Base-by-base conservation (phyloP, 176 grass and related monocot species). In the Oryza australiensis region DNA sequence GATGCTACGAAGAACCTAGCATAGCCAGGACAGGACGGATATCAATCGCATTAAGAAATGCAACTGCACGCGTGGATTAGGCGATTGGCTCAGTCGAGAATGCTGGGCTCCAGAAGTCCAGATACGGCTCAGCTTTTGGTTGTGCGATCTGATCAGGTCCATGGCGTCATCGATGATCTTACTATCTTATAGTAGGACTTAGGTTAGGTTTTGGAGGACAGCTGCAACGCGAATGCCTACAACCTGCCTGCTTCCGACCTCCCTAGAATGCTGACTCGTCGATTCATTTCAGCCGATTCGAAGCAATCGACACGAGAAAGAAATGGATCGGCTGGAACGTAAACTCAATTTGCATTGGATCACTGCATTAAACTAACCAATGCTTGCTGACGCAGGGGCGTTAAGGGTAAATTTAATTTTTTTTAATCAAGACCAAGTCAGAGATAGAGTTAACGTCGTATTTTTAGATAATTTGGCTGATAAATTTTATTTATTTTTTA, bases 181-280 rank as follows among this genome's bases (percentile, higher is more conserved):
- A 35, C 34, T 7, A 35, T 35, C 32, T 34, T 5, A 5, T n/a
- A n/a, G n/a, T n/a, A n/a, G n/a, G n/a, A n/a, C n/a, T n/a, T 72
- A 1, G 20, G 37, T 23, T 7, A 53, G 45, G 22, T 83, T 67
- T 73, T 73, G 74, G 60, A 13, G 33, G 78, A 55, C 73, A 83
- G 80, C 80, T 78, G n/a, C 86, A 30, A 82, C 35, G 55, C 34
- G 26, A 24, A 46, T n/a, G 30, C 16, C 15, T 16, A 26, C 37
- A n/a, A 0, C 73, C 18, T 62, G 63, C 45, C 46, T 59, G 53
- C 6, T 20, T 26, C 53, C 7, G 48, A 53, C 4, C 57, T 73
- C 29, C 51, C 15, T 35, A 33, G 15, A 62, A 63, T 9, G 28
- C 26, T 76, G 79, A 82, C 72, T 24, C 49, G 3, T 70, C 7